Percentiles rank a stretch among this genome's conserved stretches.
Conservation (phyloP, 2,329 filamentous ascomycete genomes). For the Phoma sp. region DNA sequence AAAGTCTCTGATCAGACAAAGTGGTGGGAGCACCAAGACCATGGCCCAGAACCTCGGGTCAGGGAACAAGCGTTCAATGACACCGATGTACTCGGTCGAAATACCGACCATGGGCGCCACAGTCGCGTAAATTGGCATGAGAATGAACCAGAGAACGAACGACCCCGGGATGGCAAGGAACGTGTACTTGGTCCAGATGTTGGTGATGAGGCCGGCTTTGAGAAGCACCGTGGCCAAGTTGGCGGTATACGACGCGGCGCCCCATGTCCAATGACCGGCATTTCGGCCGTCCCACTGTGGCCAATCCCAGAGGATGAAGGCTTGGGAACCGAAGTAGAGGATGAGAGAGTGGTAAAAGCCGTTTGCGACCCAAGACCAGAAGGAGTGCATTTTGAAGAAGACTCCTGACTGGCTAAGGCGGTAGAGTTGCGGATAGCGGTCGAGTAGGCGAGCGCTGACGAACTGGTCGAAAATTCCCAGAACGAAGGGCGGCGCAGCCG, state of each 20-base stretch:
- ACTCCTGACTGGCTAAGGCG: slow-evolving; percentile 88
- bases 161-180: slow-evolving; percentile 94
- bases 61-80: slow-evolving; percentile 79
- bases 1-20: slow-evolving; percentile 88
- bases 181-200: slow-evolving; percentile 99
- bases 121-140: slow-evolving; percentile 85
- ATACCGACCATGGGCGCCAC: slow-evolving; percentile 83
- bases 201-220: slow-evolving; percentile 93
- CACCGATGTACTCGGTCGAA: slow-evolving; percentile 82
- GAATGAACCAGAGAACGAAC: slow-evolving; percentile 88
- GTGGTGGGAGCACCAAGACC: slow-evolving; percentile 75
- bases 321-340: slow-evolving; percentile 83
- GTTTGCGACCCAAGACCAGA: slow-evolving; percentile 90
- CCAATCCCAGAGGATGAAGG: slow-evolving; percentile 83
- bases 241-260: slow-evolving; percentile 89
- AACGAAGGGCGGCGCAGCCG: slow-evolving; percentile 87
- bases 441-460: slow-evolving; percentile 89
- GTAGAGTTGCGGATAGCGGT: slow-evolving; percentile 96
- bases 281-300: slow-evolving; percentile 79
- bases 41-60: slow-evolving; percentile 92
- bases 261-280: slow-evolving; percentile 98
- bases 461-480: slow-evolving; percentile 98
- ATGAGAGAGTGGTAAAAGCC: slow-evolving; percentile 95
- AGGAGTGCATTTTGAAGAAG: slow-evolving; percentile 93
- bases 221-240: slow-evolving; percentile 92